Base-by-base conservation (phyloP, 495 filamentous ascomycete species). In the Clavariopsis aquatica region DNA sequence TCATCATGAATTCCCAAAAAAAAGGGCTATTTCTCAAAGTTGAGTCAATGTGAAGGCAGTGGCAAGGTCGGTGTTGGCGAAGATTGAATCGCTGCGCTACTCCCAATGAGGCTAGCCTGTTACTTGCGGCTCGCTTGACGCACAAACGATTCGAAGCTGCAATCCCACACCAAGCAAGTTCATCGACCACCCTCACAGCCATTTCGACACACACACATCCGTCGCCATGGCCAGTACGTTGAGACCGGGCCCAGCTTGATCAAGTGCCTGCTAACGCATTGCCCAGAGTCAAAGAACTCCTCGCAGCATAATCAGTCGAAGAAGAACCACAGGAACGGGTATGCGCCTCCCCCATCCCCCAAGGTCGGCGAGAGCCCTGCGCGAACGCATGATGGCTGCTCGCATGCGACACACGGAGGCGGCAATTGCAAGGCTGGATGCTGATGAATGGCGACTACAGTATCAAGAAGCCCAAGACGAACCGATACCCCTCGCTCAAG, bases 401-500 rank as follows among this genome's bases (percentile, higher is more conserved):
- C 45, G 27, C n/a, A 52, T 38, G 52, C 36, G 62, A 38, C 59
- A 23, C 26, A 28, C 31, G 31, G 46, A 27, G 22, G 55, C 55
- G 10, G 12, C 19, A 8, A 5, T 7, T 58, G 34, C 38, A n/a
- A 58, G 26, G 10, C 12, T 19, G 2, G 23, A 28, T 1, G 55
- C 55, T 58, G 23, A 58, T 20, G 43, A 38, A 22, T 20, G 52
- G 53, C 31, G 49, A 62, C 22, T 75, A 75, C 78, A 96, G 94
- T 83, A 98, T 98, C 87, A 98, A 98, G 90, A 97, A 96, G 87
- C 95, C 95, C 49, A 98, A 96, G 85, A 98, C 94, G 78, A 85
- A 93, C 81, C 85, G 94, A 84, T 98, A 98, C 83, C 94, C 95
- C 69, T 97, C 93, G 75, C 87, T 98, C 71, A 96, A 96, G 74